phyloP scores from a whole-genome alignment of 768 basidiomycete species.

The Steccherinum ochraceum region DNA sequence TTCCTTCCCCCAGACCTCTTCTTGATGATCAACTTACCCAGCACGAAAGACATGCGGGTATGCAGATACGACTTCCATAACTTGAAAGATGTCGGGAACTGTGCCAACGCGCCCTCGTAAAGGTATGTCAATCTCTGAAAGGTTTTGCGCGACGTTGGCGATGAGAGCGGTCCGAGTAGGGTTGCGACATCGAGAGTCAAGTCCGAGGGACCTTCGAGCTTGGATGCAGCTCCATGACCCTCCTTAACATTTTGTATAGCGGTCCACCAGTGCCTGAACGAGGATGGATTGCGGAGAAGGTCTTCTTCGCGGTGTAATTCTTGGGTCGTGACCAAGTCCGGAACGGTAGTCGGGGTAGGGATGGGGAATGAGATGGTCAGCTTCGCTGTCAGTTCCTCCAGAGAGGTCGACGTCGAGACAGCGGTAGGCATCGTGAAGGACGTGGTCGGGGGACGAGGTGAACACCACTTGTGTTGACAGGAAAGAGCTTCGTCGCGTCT shows the following conservation, averaged over 20 bases:
- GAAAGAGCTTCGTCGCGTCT: too few species aligned
- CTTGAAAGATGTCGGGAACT: slow-evolving; percentile 90
- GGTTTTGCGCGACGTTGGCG: slow-evolving; percentile 63
- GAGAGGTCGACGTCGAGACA: slow-evolving; percentile 39
- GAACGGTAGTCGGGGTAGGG: slow-evolving; percentile 75
- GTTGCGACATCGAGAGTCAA: slow-evolving; percentile 43
- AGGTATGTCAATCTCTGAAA: slow-evolving; percentile 84
- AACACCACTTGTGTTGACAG: too few species aligned
- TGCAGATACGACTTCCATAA: slow-evolving; percentile 92
- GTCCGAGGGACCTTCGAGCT: slow-evolving; percentile 44
- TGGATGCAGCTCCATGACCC: slow-evolving; percentile 48
- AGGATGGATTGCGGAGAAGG: slow-evolving; percentile 82
- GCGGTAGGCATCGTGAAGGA: slow-evolving; percentile 45
- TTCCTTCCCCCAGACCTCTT: slow-evolving; percentile 83
- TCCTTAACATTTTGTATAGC: slow-evolving; percentile 77
- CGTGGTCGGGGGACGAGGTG: neutral
- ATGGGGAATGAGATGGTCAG: slow-evolving; percentile 86
- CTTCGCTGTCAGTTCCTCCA: slow-evolving; percentile 46
- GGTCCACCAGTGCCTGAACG: slow-evolving; percentile 90
- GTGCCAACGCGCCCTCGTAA: slow-evolving; percentile 86
- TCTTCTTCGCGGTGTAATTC: slow-evolving; percentile 93
- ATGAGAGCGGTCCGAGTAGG: slow-evolving; percentile 76
- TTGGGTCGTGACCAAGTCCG: slow-evolving; percentile 63
- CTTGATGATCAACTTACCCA: slow-evolving; percentile 66
- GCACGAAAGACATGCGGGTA: slow-evolving; percentile 78